These are phyloP conservation scores for Ophiorrhiza pumila DNA, from an alignment of 257 asterid genomes.

Conservation along the genomic window DNA sequence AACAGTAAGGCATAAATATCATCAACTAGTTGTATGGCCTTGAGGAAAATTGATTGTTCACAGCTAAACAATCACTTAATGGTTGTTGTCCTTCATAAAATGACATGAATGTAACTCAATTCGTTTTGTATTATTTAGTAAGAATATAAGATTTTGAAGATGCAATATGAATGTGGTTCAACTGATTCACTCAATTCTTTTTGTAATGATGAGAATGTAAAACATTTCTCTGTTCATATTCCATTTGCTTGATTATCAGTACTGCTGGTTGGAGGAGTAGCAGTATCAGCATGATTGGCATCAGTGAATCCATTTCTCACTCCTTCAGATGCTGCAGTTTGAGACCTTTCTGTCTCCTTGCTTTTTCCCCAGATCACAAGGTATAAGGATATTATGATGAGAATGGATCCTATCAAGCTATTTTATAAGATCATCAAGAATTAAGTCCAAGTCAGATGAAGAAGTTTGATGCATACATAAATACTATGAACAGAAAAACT, in stretches of 20 bases:
- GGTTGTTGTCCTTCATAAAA: no score
- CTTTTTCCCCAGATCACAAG: constrained; percentile 38
- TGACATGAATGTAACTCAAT: no score
- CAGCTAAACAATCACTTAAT: no score
- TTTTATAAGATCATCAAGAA: background rate
- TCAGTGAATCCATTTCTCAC: constrained; percentile 3
- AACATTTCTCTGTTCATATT: constrained; percentile 1
- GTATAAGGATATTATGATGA: constrained; percentile 29
- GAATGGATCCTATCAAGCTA: constrained; percentile 33
- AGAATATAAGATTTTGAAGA: no score
- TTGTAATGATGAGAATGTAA: background rate
- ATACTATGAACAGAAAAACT: background rate
- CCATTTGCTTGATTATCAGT: constrained; percentile 8
- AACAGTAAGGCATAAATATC: no score
- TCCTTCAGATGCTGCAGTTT: background rate
- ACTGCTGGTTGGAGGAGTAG: background rate
- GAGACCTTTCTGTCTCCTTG: constrained; percentile 14
- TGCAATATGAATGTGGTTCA: background rate
- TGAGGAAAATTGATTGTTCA: no score
- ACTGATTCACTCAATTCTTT: background rate
- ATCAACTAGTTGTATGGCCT: no score
- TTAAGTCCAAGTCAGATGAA: background rate
- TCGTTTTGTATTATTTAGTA: no score
- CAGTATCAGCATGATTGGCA: constrained; percentile 12
- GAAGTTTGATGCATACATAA: background rate